Evolutionary conservation across 2,329 filamentous ascomycete species (phyloP).

Genomic region (Kalaharituber pfeilii): DNA sequence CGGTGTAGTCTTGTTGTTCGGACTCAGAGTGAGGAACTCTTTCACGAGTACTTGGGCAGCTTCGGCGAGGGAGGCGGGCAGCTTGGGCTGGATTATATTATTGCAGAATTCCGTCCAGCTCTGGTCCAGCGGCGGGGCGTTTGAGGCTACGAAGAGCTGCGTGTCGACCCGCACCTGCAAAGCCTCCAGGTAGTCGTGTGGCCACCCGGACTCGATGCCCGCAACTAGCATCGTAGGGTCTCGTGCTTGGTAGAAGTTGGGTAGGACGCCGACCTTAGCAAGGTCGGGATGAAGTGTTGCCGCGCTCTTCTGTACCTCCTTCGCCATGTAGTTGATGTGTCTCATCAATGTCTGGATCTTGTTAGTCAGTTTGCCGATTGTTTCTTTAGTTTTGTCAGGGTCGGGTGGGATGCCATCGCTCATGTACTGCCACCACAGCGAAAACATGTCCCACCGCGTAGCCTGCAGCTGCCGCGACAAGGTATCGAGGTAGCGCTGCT

Average conservation of each 20-base stretch:
- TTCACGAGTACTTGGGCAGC: not conserved
- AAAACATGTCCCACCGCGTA: conserved; percentile 29
- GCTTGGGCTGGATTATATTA: not conserved
- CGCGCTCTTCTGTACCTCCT: not conserved
- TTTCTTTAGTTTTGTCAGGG: conserved; percentile 1
- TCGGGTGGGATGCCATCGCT: conserved; percentile 16
- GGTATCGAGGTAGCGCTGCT: conserved; percentile 11
- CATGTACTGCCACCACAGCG: conserved; percentile 30
- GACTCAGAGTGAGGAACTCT: conserved; percentile 9
- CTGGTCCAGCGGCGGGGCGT: not conserved
- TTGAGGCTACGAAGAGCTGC: too few relatives aligned
- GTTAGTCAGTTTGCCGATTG: not conserved
- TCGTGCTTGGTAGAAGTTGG: conserved; percentile 21
- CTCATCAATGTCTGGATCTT: not conserved
- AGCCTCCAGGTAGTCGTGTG: conserved; percentile 25
- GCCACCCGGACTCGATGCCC: conserved; percentile 28
- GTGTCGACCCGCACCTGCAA: conserved; percentile 20
- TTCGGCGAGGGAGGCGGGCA: conserved; percentile 3
- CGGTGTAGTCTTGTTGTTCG: not conserved
- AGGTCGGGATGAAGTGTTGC: not conserved
- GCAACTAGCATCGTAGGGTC: conserved; percentile 29
- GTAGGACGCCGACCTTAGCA: conserved; percentile 18
- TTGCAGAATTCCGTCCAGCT: conserved; percentile 2
- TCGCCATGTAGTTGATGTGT: not conserved
- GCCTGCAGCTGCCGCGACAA: conserved; percentile 15